Percentiles rank a stretch among this genome's conserved stretches.
Evolutionary conservation across 2,329 filamentous ascomycete genomes (phyloP).

Genomic region (Hypomyces rosellus): DNA sequence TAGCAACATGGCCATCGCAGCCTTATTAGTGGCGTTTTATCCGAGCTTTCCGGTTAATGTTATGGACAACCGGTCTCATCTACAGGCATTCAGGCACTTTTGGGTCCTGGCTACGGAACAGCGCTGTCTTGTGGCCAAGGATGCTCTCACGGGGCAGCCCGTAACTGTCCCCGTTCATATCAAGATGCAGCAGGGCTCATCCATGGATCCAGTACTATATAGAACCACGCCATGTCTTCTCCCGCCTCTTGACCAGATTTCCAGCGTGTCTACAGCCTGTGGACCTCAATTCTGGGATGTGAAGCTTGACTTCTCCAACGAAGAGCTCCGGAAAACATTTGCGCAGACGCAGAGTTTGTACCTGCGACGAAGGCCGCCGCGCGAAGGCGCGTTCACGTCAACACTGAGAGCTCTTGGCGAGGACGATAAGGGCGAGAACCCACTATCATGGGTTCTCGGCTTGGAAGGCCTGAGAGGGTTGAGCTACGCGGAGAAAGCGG

Average conservation of each 20-base stretch:
- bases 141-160: conserved; percentile 76
- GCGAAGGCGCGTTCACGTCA: conserved; percentile 64
- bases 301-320: conserved; percentile 65
- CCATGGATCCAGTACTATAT: conserved; percentile 32
- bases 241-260: conserved; percentile 59
- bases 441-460: conserved; percentile 71
- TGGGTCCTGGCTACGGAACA: conserved; percentile 93
- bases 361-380: conserved; percentile 63
- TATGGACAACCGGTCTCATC: conserved; percentile 87
- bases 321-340: conserved; percentile 56
- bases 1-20: conserved; percentile 77
- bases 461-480: conserved; percentile 48
- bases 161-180: conserved; percentile 68
- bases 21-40: conserved; percentile 86
- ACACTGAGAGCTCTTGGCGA: conserved; percentile 66
- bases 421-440: conserved; percentile 26
- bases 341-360: conserved; percentile 64
- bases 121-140: conserved; percentile 80
- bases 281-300: conserved; percentile 73
- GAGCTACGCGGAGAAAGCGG: conserved; percentile 60
- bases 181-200: conserved; percentile 41
- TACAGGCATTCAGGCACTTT: conserved; percentile 94
- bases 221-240: conserved; percentile 53
- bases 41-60: conserved; percentile 84
- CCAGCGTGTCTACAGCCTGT: conserved; percentile 52